Percentiles rank a stretch among this genome's conserved stretches.
Evolutionary conservation across 2,329 filamentous ascomycete species (phyloP).

Genomic region (Aspergillus pseudoviridinutans): DNA sequence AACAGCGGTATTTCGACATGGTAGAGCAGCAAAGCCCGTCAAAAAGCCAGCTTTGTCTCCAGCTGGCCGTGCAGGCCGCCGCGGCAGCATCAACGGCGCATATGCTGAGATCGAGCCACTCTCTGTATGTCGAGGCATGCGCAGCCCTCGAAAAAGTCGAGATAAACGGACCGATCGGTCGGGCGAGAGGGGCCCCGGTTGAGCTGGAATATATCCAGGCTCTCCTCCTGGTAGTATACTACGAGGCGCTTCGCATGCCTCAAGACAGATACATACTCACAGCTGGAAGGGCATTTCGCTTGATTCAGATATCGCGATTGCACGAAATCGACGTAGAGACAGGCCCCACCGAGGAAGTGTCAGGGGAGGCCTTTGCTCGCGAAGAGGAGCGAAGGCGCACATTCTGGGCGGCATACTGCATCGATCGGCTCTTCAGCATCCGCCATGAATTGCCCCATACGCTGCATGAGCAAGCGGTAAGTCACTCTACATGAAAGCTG

Average conservation of each 20-base stretch:
- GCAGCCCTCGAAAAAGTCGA: conserved; percentile 21
- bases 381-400: conserved; percentile 35
- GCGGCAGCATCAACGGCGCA: conserved; percentile 33
- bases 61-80: conserved; percentile 37
- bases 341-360: conserved; percentile 3
- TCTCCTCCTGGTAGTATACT: conserved; percentile 35
- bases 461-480: conserved; percentile 23
- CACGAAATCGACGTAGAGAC: conserved; percentile 5
- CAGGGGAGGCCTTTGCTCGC: conserved; percentile 22
- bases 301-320: conserved; percentile 17
- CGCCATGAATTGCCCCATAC: conserved; percentile 28
- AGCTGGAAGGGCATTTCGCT: neutral
- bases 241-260: conserved; percentile 30
- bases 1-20: conserved; percentile 26
- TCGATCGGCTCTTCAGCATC: conserved; percentile 36
- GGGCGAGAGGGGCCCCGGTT: conserved; percentile 2
- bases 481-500: conserved; percentile 17
- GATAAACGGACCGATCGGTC: neutral
- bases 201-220: conserved; percentile 34
- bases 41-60: conserved; percentile 23
- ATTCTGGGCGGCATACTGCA: conserved; percentile 40
- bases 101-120: conserved; percentile 23
- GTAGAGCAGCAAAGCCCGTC: conserved; percentile 14
- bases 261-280: neutral
- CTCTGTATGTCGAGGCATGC: conserved; percentile 24